Evolutionary conservation across 2,329 filamentous ascomycete genomes (phyloP).

Genomic region (Lachnellula arida): DNA sequence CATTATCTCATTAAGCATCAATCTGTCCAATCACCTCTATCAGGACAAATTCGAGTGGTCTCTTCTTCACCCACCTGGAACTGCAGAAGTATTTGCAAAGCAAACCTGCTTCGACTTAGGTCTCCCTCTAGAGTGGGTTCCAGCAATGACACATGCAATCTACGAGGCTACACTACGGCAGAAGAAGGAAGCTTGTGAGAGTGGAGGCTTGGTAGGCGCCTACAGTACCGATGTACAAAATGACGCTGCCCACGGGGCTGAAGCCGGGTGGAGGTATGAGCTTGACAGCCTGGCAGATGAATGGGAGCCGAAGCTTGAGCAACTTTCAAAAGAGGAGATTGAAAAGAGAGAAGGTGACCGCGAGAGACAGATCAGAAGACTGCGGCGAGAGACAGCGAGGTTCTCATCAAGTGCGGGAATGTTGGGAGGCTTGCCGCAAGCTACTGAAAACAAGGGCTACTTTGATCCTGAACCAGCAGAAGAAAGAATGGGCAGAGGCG

Average conservation of each 20-base stretch:
- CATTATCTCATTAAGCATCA: constrained; percentile 85
- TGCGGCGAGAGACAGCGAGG: constrained; percentile 85
- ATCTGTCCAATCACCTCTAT: constrained; percentile 85
- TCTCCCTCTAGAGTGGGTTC: constrained; percentile 86
- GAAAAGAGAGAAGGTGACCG: constrained; percentile 94
- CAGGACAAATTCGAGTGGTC: constrained; percentile 99
- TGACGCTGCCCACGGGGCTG: constrained; percentile 74
- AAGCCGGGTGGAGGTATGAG: constrained; percentile 94
- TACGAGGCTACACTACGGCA: constrained; percentile 89
- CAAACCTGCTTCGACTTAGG: constrained; percentile 91
- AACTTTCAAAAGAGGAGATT: constrained; percentile 89
- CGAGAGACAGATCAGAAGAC: constrained; percentile 80
- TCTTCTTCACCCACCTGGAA: constrained; percentile 82
- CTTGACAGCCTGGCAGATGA: constrained; percentile 80
- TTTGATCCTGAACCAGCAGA: constrained; percentile 52
- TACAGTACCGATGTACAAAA: constrained; percentile 74
- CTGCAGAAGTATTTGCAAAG: constrained; percentile 87
- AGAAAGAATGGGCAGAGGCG: constrained; percentile 85
- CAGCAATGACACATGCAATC: constrained; percentile 91
- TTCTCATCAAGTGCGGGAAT: constrained; percentile 86
- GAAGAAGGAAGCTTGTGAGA: constrained; percentile 96
- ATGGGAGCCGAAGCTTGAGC: constrained; percentile 79
- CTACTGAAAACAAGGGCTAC: constrained; percentile 39
- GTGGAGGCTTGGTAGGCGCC: constrained; percentile 78
- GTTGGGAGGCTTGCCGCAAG: constrained; percentile 65